Conservation (phyloP, 306 rosid genomes). For the Styphnolobium japonicum region DNA sequence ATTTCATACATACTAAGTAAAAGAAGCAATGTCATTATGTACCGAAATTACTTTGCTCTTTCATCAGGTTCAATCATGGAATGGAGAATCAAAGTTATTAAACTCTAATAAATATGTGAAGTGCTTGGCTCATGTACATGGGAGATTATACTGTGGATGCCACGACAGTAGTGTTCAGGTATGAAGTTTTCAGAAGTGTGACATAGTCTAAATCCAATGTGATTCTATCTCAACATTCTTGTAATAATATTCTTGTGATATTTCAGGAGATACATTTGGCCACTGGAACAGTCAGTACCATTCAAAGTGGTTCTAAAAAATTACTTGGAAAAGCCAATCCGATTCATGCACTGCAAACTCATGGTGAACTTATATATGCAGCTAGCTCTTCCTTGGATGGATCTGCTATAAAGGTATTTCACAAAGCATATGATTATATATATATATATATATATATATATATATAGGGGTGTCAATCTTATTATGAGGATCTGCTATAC, state of each 20-base stretch:
- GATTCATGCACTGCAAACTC: slow-evolving; percentile 61
- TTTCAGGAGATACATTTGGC: slow-evolving; percentile 80
- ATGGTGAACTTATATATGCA: slow-evolving; percentile 61
- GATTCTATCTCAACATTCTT: slow-evolving; percentile 19
- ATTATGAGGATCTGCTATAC: too few relatives aligned
- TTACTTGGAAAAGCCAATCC: slow-evolving; percentile 77
- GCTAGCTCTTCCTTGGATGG: slow-evolving; percentile 75
- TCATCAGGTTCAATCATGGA: slow-evolving; percentile 63
- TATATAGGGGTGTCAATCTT: too few relatives aligned
- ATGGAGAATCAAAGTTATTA: slow-evolving; percentile 58
- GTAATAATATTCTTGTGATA: slow-evolving; percentile 11
- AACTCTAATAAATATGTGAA: slow-evolving; percentile 67
- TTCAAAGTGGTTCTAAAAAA: slow-evolving; percentile 72
- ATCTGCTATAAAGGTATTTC: slow-evolving; percentile 71
- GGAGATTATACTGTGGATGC: slow-evolving; percentile 84
- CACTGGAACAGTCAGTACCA: slow-evolving; percentile 54
- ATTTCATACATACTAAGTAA: neutral
- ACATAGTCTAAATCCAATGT: neutral
- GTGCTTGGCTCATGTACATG: slow-evolving; percentile 63
- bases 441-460: neutral
- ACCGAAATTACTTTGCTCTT: slow-evolving; percentile 5
- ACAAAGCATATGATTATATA: neutral
- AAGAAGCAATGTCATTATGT: slow-evolving; percentile 3
- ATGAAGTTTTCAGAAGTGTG: slow-evolving; percentile 14
- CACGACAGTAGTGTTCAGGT: slow-evolving; percentile 88